Conservation (phyloP, 2,329 filamentous ascomycete genomes). For the Colletotrichum sp. region DNA sequence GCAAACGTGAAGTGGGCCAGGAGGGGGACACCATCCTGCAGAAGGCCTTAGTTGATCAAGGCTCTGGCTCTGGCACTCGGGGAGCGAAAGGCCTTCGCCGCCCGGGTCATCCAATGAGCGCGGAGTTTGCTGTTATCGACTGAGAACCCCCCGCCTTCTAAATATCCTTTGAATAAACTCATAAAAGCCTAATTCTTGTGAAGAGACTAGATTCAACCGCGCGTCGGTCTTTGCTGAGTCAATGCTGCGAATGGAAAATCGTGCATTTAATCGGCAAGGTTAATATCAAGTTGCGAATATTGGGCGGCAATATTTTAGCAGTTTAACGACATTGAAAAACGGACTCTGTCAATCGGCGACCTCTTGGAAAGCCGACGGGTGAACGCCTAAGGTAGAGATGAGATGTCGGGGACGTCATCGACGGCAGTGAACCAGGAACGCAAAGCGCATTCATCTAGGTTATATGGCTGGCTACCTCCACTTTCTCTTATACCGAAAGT, state of each 20-base stretch:
- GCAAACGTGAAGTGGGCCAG: neutral
- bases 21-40: neutral
- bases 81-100: neutral
- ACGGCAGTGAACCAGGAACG: neutral
- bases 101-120: neutral
- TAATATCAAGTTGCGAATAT: neutral
- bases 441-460: neutral
- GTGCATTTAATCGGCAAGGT: neutral
- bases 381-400: neutral
- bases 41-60: neutral
- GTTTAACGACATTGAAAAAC: neutral
- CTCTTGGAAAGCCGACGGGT: rapidly evolving
- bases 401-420: neutral
- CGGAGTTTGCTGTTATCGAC: neutral
- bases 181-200: neutral
- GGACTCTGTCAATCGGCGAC: neutral
- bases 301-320: neutral
- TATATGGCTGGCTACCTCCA: neutral
- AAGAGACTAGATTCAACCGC: neutral
- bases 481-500: neutral
- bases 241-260: neutral
- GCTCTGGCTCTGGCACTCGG: neutral
- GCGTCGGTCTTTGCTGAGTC: neutral
- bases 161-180: neutral
- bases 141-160: neutral